Evolutionary conservation across 1,139 yeast genomes (phyloP).

Genomic region (Blastobotrys petasosporus): DNA sequence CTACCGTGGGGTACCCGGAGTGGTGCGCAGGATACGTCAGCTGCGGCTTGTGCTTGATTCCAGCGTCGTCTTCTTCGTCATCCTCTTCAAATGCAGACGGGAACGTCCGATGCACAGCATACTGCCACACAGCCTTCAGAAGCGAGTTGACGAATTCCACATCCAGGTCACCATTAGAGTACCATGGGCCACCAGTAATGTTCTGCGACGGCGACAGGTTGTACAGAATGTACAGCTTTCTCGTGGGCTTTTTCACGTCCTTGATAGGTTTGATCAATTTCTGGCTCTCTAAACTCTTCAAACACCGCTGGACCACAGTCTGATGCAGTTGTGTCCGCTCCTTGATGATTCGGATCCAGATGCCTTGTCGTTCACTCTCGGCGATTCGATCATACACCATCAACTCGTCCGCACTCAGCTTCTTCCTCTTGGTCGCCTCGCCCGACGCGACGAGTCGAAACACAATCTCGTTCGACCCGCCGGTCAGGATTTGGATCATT

Average conservation of each 20-base stretch:
- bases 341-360: constrained; percentile 89
- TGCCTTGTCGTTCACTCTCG: constrained; percentile 89
- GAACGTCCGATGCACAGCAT: constrained; percentile 64
- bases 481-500: constrained; percentile 55
- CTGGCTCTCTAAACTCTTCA: constrained; percentile 77
- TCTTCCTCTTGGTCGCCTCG: constrained; percentile 42
- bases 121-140: constrained; percentile 82
- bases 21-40: constrained; percentile 49
- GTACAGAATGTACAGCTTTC: constrained; percentile 93
- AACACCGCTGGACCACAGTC: constrained; percentile 79
- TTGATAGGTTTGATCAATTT: constrained; percentile 85
- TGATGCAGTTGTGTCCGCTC: constrained; percentile 90
- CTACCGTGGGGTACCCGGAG: constrained; percentile 61
- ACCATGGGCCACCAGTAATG: constrained; percentile 99
- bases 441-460: constrained; percentile 55
- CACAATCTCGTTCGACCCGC: constrained; percentile 57
- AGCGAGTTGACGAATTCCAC: constrained; percentile 86
- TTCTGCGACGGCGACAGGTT: constrained; percentile 90
- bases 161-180: constrained; percentile 91
- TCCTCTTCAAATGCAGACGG: constrained; percentile 55
- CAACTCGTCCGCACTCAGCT: constrained; percentile 83
- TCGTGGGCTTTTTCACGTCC: constrained; percentile 90
- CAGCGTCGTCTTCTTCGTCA: constrained; percentile 9
- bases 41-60: constrained; percentile 18
- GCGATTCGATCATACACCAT: constrained; percentile 88